A percentile compares a stretch with the other conserved stretches of the same genome.
Evolutionary conservation across 2,329 filamentous ascomycete species (phyloP).

Genomic region (Sporothrix globosa): DNA sequence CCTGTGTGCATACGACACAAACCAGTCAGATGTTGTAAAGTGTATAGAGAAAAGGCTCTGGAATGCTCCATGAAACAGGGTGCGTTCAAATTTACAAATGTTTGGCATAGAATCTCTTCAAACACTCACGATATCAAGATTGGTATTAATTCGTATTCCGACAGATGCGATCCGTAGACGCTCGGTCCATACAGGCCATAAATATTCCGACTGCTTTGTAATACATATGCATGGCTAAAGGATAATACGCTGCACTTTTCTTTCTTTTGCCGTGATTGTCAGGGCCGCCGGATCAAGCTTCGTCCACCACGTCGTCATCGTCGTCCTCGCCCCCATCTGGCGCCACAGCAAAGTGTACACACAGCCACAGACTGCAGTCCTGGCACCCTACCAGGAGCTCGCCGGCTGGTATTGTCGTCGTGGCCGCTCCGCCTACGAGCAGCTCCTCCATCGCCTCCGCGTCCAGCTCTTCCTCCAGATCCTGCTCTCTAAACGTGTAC

Average conservation of each 20-base stretch:
- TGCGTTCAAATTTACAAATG: too few relatives aligned
- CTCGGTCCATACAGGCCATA: background rate
- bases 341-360: constrained; percentile 64
- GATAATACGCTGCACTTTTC: background rate
- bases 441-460: constrained; percentile 44
- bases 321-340: constrained; percentile 42
- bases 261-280: too few relatives aligned
- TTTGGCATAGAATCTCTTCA: too few relatives aligned
- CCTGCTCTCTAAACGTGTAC: constrained; percentile 61
- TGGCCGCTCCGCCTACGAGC: background rate
- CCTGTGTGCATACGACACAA: background rate
- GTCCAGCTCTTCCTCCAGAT: constrained; percentile 56
- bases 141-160: background rate
- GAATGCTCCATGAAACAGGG: too few relatives aligned
- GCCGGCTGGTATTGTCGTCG: constrained; percentile 53
- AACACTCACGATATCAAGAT: too few relatives aligned
- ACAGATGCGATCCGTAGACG: background rate
- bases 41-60: too few relatives aligned
- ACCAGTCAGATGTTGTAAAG: too few relatives aligned
- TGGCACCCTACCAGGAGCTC: constrained; percentile 67
- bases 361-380: constrained; percentile 69
- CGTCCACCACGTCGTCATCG: constrained; percentile 26
- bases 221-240: background rate
- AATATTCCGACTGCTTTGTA: background rate
- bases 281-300: background rate